These are phyloP conservation scores for Verticillium longisporum DNA, from an alignment of 2,329 filamentous ascomycete genomes.

Conservation along the genomic window DNA sequence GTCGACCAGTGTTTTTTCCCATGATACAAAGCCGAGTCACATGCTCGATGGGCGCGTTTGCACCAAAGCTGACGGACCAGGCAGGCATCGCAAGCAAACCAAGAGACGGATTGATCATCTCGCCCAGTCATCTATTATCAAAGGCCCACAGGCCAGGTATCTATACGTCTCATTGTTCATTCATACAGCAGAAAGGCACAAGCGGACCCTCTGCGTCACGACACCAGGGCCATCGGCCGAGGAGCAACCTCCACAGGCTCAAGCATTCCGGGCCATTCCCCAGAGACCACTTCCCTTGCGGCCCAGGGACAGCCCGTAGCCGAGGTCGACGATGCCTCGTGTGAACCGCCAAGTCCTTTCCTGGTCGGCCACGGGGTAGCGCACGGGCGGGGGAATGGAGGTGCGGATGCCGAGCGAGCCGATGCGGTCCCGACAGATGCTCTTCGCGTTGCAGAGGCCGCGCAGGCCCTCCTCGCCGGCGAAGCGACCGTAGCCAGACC, in stretches of 20 bases:
- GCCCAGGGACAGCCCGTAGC: constrained; percentile 40
- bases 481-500: constrained; percentile 89
- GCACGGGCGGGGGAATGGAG: constrained; percentile 69
- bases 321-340: constrained; percentile 52
- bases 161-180: too few relatives aligned
- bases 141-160: too few relatives aligned
- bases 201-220: too few relatives aligned
- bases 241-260: not conserved
- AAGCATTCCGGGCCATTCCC: constrained; percentile 37
- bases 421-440: constrained; percentile 70
- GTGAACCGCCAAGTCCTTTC: constrained; percentile 58
- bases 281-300: constrained; percentile 32
- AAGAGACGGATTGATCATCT: too few relatives aligned
- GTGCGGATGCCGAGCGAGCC: constrained; percentile 60
- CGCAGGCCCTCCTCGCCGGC: constrained; percentile 83
- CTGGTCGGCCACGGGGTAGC: constrained; percentile 70
- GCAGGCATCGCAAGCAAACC: too few relatives aligned
- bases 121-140: too few relatives aligned
- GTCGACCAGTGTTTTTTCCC: too few relatives aligned
- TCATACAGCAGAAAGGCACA: not conserved
- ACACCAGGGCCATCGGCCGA: too few relatives aligned
- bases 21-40: too few relatives aligned
- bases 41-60: too few relatives aligned
- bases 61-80: too few relatives aligned
- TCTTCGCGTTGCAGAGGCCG: constrained; percentile 80